These are phyloP conservation scores for Fusarium sp. DNA, from an alignment of 2,329 filamentous ascomycete species.

Conservation along the genomic window DNA sequence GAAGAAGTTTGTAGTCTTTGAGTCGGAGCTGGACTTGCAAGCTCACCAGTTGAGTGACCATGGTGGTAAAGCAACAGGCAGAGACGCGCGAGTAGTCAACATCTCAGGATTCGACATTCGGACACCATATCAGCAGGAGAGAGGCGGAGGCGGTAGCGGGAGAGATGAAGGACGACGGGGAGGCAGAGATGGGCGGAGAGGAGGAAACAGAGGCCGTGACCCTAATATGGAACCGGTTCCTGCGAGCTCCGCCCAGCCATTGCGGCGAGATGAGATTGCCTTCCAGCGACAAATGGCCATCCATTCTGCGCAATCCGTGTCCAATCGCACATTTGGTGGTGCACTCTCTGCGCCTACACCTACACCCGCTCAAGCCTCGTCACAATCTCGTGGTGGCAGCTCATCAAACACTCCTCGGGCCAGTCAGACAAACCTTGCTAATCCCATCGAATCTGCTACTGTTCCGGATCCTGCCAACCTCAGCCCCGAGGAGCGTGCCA, in stretches of 20 bases:
- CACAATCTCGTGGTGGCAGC: conserved; percentile 36
- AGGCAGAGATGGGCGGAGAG: conserved; percentile 64
- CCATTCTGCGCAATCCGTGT: conserved; percentile 83
- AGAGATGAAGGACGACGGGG: conserved; percentile 51
- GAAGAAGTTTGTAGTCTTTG: conserved; percentile 98
- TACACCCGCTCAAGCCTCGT: conserved; percentile 34
- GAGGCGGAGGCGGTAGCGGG: conserved; percentile 51
- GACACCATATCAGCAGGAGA: conserved; percentile 72
- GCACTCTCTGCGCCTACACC: conserved; percentile 66
- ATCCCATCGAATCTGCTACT: conserved; percentile 59
- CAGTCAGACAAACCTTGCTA: conserved; percentile 37
- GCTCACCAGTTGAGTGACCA: conserved; percentile 89
- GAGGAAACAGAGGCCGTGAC: conserved; percentile 73
- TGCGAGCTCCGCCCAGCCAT: conserved; percentile 77
- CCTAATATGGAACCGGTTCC: conserved; percentile 85
- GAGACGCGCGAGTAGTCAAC: conserved; percentile 86
- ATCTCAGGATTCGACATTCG: conserved; percentile 86
- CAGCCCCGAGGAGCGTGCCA: conserved; percentile 81
- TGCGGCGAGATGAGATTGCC: conserved; percentile 86
- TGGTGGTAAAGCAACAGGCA: conserved; percentile 82
- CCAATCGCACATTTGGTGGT: conserved; percentile 83
- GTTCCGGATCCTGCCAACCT: conserved; percentile 60
- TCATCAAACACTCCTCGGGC: conserved; percentile 35
- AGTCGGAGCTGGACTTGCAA: conserved; percentile 92
- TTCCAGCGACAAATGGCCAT: conserved; percentile 93